These are phyloP conservation scores for Epichloe typhina DNA, from an alignment of 2,329 filamentous ascomycete genomes.

Conservation along the genomic window DNA sequence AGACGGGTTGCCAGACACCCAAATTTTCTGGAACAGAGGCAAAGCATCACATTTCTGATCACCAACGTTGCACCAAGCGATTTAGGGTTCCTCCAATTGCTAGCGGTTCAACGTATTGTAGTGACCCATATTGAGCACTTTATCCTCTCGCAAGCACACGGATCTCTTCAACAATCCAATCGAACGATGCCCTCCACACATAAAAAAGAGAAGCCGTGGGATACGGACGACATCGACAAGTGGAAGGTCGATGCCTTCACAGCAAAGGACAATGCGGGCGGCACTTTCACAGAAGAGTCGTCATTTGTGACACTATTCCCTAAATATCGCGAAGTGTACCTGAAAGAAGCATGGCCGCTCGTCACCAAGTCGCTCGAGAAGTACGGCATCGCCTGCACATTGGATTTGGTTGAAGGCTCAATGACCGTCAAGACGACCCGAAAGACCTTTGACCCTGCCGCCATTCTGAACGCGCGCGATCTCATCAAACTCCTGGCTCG, in stretches of 20 bases:
- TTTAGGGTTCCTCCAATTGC: not conserved
- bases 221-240: constrained; percentile 93
- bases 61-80: not conserved
- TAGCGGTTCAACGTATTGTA: not conserved
- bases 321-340: constrained; percentile 89
- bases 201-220: constrained; percentile 82
- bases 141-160: not conserved
- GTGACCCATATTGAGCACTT: not conserved
- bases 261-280: constrained; percentile 69
- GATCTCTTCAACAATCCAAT: not conserved
- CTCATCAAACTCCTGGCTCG: constrained; percentile 85
- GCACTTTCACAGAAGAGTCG: constrained; percentile 84
- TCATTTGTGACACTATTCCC: constrained; percentile 82
- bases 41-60: not conserved
- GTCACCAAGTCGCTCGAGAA: constrained; percentile 81
- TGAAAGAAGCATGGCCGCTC: constrained; percentile 86
- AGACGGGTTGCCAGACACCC: not conserved
- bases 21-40: not conserved
- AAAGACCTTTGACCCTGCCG: constrained; percentile 81
- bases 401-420: constrained; percentile 88
- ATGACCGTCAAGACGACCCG: constrained; percentile 95
- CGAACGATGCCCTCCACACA: constrained; percentile 69
- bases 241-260: constrained; percentile 88
- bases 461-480: constrained; percentile 87
- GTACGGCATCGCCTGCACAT: constrained; percentile 73